These are phyloP conservation scores for Aspergillus latus DNA, from an alignment of 2,329 filamentous ascomycete species.

Conservation along the genomic window DNA sequence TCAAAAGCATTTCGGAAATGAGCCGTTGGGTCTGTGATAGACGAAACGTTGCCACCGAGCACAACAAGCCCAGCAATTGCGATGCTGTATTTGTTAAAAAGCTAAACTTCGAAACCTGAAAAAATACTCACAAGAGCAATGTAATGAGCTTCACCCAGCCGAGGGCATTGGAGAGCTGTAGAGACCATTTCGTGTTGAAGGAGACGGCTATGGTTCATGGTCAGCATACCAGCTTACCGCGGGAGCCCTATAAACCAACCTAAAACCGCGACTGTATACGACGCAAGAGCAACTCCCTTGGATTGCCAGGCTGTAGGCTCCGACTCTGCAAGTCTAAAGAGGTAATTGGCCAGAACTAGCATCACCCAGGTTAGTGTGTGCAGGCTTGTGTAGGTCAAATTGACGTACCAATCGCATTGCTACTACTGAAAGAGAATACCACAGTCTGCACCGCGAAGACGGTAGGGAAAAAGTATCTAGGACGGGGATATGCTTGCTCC, in stretches of 20 bases:
- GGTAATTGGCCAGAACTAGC: conserved; percentile 61
- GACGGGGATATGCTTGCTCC: conserved; percentile 66
- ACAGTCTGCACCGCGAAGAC: conserved; percentile 65
- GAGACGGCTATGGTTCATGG: conserved; percentile 38
- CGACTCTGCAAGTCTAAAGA: conserved; percentile 58
- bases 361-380: conserved; percentile 30
- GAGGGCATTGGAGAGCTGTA: conserved; percentile 57
- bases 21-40: conserved; percentile 50
- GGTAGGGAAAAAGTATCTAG: conserved; percentile 63
- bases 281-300: conserved; percentile 66
- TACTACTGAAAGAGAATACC: conserved; percentile 64
- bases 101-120: not conserved
- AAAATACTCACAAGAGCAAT: conserved; percentile 53
- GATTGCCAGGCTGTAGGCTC: conserved; percentile 60
- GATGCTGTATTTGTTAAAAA: conserved; percentile 38
- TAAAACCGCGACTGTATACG: conserved; percentile 60
- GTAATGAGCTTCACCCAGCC: conserved; percentile 62
- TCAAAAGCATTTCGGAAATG: conserved; percentile 60
- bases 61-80: conserved; percentile 63
- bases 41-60: conserved; percentile 54
- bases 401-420: conserved; percentile 57
- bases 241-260: conserved; percentile 40
- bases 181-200: conserved; percentile 59
- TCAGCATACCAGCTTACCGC: conserved; percentile 12
- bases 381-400: conserved; percentile 1